Evolutionary conservation across 139 green algal species (phyloP), one percentile per base, ranked within the genome.

Genomic region (Chlorella sp.): DNA sequence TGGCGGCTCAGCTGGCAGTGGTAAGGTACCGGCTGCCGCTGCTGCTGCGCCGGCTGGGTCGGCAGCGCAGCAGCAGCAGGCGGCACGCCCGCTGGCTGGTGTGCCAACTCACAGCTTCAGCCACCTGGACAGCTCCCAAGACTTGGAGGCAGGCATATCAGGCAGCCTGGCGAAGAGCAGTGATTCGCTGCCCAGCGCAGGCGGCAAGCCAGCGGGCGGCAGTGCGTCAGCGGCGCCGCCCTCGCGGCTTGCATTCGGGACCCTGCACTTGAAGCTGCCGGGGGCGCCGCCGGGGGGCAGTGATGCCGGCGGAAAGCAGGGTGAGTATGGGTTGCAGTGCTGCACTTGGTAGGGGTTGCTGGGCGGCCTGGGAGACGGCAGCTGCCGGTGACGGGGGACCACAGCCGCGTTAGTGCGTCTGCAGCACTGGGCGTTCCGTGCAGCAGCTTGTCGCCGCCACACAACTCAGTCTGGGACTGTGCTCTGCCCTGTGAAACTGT

Each of bases 111-210:
- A 54, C 1, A 14, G 13, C 41, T 74, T 40, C 20, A 76, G 43
- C 7, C 58, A 58, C 0, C 41, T 44, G 14, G 60, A 87, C 73
- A 77, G 73, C 34, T 73, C 58, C 0, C n/a, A 72, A 14, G 82
- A 87, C 60, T 6, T 87, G 56, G 81, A 75, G 81, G 62, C 40
- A 0, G 69, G 32, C 51, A 60, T 60, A 24, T 20, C 51, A 20
- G 16, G 14, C 51, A 24, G 51, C 51, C 13, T 26, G 9, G 51
- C 22, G 13, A 60, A 60, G 51, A 60, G 51, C 51, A 60, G 51
- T 16, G 51, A 24, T 16, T 26, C 51, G 4, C 51, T 24, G 16
- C 51, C 51, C 51, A 60, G 51, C 14, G 24, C 2, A 16, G 51
- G 51, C 11, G 51, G 51, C 51, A 20, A 60, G 51, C 51, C 9